Percentiles rank a stretch among this genome's conserved stretches.
Evolutionary conservation across 352 stramenopile genomes (phyloP).

Genomic region (Globisporangium viniferum): DNA sequence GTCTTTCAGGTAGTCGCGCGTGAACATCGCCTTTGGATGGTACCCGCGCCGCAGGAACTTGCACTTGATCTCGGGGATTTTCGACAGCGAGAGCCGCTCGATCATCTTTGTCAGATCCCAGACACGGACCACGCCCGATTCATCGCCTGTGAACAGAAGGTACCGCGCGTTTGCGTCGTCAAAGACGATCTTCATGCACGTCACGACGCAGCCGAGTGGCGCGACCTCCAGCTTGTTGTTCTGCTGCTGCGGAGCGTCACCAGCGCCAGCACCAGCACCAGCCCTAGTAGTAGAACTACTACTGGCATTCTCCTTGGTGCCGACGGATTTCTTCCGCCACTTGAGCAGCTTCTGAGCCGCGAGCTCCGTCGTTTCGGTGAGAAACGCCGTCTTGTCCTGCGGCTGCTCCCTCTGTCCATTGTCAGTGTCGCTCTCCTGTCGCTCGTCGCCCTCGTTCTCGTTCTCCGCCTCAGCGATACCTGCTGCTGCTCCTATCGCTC

Average conservation of each 20-base stretch:
- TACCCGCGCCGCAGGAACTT: constrained; percentile 62
- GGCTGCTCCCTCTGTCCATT: neutral
- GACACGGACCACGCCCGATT: constrained; percentile 39
- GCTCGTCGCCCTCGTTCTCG: constrained; percentile 13
- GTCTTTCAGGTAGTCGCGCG: constrained; percentile 53
- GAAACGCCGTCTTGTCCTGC: constrained; percentile 20
- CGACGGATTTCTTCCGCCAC: constrained; percentile 7
- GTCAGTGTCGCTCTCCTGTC: neutral
- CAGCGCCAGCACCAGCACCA: neutral
- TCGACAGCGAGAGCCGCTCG: constrained; percentile 38
- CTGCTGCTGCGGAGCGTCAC: neutral
- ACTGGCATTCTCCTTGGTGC: neutral
- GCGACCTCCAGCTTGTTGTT: constrained; percentile 11
- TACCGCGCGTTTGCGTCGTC: constrained; percentile 43
- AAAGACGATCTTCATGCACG: constrained; percentile 49
- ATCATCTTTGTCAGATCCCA: constrained; percentile 57
- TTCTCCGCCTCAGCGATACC: constrained; percentile 1
- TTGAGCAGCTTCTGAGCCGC: constrained; percentile 40
- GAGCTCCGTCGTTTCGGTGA: constrained; percentile 33
- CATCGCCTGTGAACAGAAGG: constrained; percentile 60
- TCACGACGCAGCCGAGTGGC: constrained; percentile 29
- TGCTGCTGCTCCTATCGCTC: neutral
- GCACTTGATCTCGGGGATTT: constrained; percentile 60
- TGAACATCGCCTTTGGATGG: constrained; percentile 58
- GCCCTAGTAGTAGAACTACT: too few species aligned